Percentiles rank a stretch among this genome's conserved stretches.
These are phyloP conservation scores for Omphalotus guepiniiformis DNA, from an alignment of 768 basidiomycete species.

Conservation along the genomic window DNA sequence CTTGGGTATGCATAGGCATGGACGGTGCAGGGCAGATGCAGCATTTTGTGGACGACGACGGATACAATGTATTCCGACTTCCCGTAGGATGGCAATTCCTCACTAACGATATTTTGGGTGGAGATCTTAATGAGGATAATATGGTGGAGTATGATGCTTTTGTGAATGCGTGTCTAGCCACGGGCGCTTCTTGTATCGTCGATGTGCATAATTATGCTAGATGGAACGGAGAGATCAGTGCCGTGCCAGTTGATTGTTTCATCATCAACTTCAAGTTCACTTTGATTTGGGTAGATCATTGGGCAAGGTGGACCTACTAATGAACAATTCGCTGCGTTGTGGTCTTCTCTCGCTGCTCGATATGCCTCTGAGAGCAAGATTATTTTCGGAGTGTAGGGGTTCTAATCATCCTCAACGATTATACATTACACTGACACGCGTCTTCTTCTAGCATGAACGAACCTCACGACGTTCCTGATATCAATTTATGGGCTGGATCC, in stretches of 20 bases:
- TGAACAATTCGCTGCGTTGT: slow-evolving; percentile 47
- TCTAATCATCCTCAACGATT: background rate
- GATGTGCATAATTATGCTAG: slow-evolving; percentile 63
- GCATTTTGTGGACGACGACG: slow-evolving; percentile 53
- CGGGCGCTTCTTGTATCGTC: slow-evolving; percentile 50
- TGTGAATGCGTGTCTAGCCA: slow-evolving; percentile 44
- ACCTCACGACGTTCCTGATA: slow-evolving; percentile 53
- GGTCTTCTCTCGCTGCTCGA: slow-evolving; percentile 47
- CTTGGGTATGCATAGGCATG: slow-evolving; percentile 18
- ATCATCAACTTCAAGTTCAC: background rate
- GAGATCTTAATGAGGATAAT: slow-evolving; percentile 36
- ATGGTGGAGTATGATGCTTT: slow-evolving; percentile 48
- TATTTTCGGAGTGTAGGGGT: slow-evolving; percentile 45
- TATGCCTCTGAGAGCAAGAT: slow-evolving; percentile 38
- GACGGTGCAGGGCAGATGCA: slow-evolving; percentile 56
- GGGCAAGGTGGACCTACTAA: slow-evolving; percentile 61
- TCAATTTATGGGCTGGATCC: slow-evolving; percentile 42
- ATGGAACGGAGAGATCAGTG: slow-evolving; percentile 39
- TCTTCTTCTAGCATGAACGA: slow-evolving; percentile 51
- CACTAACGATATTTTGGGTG: slow-evolving; percentile 32
- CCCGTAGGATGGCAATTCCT: slow-evolving; percentile 60
- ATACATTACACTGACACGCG: background rate
- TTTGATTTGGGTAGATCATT: slow-evolving; percentile 36
- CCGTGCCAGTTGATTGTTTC: background rate
- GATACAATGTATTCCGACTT: slow-evolving; percentile 55